Conservation (phyloP, 495 filamentous ascomycete genomes). For the Daldinia decipiens region DNA sequence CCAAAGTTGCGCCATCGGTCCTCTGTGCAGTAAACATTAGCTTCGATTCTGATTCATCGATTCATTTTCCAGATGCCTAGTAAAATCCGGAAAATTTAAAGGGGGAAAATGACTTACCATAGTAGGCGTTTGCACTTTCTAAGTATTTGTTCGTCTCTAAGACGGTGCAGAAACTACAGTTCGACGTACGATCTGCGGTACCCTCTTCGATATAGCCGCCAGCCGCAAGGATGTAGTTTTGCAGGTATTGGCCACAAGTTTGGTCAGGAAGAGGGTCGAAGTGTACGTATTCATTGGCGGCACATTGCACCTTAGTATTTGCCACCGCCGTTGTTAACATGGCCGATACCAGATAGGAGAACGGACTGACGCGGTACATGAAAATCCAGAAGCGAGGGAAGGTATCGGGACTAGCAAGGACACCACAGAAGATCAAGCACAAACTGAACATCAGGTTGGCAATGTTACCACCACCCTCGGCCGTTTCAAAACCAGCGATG, state of each 20-base stretch:
- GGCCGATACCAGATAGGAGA: constrained; percentile 74
- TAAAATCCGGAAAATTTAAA: neutral
- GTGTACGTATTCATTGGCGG: constrained; percentile 66
- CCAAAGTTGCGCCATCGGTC: constrained; percentile 79
- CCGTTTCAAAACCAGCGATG: constrained; percentile 72
- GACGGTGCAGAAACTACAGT: constrained; percentile 72
- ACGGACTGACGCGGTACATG: constrained; percentile 82
- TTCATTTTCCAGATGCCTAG: too few species aligned
- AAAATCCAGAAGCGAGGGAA: constrained; percentile 85
- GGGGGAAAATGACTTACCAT: constrained; percentile 48
- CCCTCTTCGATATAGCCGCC: constrained; percentile 67
- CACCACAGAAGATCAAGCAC: constrained; percentile 77
- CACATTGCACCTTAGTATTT: constrained; percentile 68
- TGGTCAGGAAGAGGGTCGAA: constrained; percentile 63
- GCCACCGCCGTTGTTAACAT: constrained; percentile 71
- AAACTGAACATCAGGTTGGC: constrained; percentile 74
- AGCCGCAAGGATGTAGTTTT: constrained; percentile 36
- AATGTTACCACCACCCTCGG: constrained; percentile 72
- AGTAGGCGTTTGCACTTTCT: constrained; percentile 57
- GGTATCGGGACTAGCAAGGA: constrained; percentile 69
- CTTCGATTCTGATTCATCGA: neutral
- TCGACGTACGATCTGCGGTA: constrained; percentile 50
- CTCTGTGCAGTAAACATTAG: constrained; percentile 32
- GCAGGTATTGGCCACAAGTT: constrained; percentile 69
- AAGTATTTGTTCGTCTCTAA: constrained; percentile 72